Evolutionary conservation across 169 alveolate species (phyloP).

Genomic region (Besnoitia besnoiti): DNA sequence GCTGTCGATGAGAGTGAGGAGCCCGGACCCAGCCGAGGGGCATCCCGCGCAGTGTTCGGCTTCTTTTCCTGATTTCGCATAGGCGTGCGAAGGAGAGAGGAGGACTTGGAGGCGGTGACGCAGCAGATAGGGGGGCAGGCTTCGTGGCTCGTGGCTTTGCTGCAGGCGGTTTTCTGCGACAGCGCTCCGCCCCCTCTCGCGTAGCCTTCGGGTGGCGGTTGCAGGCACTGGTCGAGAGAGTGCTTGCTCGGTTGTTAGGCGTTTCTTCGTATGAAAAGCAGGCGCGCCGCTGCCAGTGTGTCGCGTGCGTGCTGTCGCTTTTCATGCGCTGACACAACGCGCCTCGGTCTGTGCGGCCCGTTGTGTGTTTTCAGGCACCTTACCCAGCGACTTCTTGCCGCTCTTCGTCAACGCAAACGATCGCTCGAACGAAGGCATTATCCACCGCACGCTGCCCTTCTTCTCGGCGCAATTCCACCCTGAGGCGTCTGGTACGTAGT

Average conservation of each 20-base stretch:
- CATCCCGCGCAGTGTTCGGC: constrained; percentile 20
- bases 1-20: constrained; percentile 74
- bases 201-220: too few relatives aligned
- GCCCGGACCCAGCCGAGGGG: not conserved
- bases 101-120: too few relatives aligned
- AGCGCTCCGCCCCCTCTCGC: too few relatives aligned
- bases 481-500: constrained; percentile 73
- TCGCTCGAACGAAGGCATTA: constrained; percentile 84
- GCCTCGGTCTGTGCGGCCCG: too few relatives aligned
- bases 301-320: too few relatives aligned
- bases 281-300: too few relatives aligned
- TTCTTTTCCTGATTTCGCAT: constrained; percentile 31
- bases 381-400: constrained; percentile 76
- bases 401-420: constrained; percentile 88
- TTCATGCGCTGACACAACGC: too few relatives aligned
- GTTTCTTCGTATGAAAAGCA: too few relatives aligned
- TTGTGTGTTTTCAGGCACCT: constrained; percentile 54
- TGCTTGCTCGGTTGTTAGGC: too few relatives aligned
- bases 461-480: constrained; percentile 89
- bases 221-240: too few relatives aligned
- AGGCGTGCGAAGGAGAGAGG: not conserved
- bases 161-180: not conserved
- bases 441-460: constrained; percentile 81
- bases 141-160: not conserved
- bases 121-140: too few relatives aligned